Conservation (phyloP, 116 monocot genomes). For the Iris pallida region DNA sequence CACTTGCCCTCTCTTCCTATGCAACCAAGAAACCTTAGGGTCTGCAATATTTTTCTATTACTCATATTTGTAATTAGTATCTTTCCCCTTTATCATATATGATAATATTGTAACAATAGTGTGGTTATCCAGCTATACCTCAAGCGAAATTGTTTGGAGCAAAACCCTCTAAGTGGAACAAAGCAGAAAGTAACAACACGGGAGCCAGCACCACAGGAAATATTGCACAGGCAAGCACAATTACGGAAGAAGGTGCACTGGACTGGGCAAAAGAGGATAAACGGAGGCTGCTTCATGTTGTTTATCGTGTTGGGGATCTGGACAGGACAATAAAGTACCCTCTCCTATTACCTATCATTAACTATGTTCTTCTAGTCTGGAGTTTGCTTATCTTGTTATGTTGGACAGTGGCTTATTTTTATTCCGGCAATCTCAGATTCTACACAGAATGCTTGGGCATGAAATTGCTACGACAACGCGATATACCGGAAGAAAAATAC, state of each 20-base stretch:
- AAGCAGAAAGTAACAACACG: conserved; percentile 13
- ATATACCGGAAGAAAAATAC: conserved; percentile 84
- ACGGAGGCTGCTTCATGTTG: conserved; percentile 78
- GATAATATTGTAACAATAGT: too few species aligned
- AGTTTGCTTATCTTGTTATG: background rate
- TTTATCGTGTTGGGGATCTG: conserved; percentile 88
- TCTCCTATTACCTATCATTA: background rate
- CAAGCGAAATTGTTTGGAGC: conserved; percentile 25
- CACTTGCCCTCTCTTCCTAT: too few species aligned
- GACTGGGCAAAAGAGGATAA: conserved; percentile 79
- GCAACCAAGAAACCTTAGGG: too few species aligned
- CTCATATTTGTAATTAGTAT: background rate
- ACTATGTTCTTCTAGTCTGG: background rate
- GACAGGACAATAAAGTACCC: conserved; percentile 85
- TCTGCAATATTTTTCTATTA: background rate
- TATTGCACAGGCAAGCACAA: conserved; percentile 43
- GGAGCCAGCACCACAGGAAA: conserved; percentile 33
- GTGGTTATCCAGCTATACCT: conserved; percentile 15
- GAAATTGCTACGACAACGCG: conserved; percentile 80
- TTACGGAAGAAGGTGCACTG: conserved; percentile 37
- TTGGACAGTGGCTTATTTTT: background rate
- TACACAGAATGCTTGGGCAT: conserved; percentile 90
- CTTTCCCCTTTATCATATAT: background rate
- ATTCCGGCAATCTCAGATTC: conserved; percentile 39
- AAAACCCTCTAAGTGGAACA: conserved; percentile 12